Base-by-base conservation (phyloP, 495 filamentous ascomycete species). In the Penicillium salamii region DNA sequence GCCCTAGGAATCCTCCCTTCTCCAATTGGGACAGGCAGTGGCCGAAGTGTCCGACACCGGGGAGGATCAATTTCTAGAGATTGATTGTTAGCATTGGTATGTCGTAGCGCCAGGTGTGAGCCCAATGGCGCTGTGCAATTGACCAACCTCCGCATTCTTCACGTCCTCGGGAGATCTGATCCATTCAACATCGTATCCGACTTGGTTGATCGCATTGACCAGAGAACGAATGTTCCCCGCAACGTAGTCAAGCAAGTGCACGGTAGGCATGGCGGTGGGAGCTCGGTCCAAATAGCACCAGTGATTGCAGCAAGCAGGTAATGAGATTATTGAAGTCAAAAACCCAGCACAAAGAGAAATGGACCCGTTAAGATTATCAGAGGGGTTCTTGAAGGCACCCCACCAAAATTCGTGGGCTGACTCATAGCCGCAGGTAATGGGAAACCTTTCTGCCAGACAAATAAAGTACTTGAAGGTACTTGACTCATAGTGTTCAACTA, bases 1-100 rank as follows among this genome's bases (percentile, higher is more conserved):
- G 87, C 46, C 86, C 84, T 38, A 90, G 66, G 67, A 89, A 97
- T 44, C 88, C 90, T 23, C 89, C 87, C 15, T 78, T 74, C 8
- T 84, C 75, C 43, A 97, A 80, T 59, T 93, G 88, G 21, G 82
- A 81, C 51, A 97, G 80, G 63, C 93, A 98, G 74, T 97, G 90
- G 42, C 95, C 95, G 58, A 97, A 98, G 70, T 97, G 92, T 38
- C 93, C 93, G 42, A 98, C 93, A 55, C 93, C 93, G 3, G 93
- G 93, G 21, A 98, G 80, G 47, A 98, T 96, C 48, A 98, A 74
- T 77, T 83, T 90, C 86, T 91, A 58, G 9, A 31, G 35, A 13
- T 13, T 14, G 8, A 31, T 23, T 50, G 55, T 72, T 48, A 72
- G 59, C 41, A 36, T 21, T 5, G 23, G 14, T 18, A 23, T 32